phyloP scores from a whole-genome alignment of 1,139 yeast species.

The Candida sp. region DNA sequence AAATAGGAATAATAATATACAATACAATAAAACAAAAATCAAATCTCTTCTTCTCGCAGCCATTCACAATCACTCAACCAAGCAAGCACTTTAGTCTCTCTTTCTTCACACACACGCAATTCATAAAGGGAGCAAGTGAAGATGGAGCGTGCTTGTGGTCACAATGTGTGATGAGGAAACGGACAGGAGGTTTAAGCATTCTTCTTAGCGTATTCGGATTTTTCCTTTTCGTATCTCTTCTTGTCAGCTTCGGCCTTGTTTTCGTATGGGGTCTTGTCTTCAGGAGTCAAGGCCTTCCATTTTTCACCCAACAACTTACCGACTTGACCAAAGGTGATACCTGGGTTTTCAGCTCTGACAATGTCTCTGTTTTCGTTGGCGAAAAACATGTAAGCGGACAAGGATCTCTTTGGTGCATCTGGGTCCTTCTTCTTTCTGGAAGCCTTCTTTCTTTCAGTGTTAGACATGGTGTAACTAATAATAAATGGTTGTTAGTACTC shows the following conservation, averaged over 20 bases:
- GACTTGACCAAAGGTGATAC: conserved; percentile 90
- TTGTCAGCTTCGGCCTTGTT: conserved; percentile 94
- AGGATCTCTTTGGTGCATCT: conserved; percentile 98
- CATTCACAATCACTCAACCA: too few relatives aligned
- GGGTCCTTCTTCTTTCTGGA: conserved; percentile 78
- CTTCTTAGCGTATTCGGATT: conserved; percentile 82
- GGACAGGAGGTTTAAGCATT: conserved; percentile 16
- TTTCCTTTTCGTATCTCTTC: conserved; percentile 96
- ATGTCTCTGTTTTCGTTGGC: conserved; percentile 97
- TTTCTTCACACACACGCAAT: too few relatives aligned
- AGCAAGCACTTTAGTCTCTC: too few relatives aligned
- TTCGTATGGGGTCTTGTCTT: conserved; percentile 89
- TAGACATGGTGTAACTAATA: conserved; percentile 16
- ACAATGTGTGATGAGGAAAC: background rate
- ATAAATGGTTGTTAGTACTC: background rate
- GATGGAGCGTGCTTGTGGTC: too few relatives aligned
- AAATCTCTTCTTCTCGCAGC: background rate
- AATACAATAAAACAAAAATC: background rate
- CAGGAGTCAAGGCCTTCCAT: conserved; percentile 89
- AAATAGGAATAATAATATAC: background rate
- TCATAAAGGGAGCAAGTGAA: too few relatives aligned
- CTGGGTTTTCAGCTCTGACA: conserved; percentile 95
- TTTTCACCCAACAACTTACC: conserved; percentile 93
- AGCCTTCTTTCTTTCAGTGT: conserved; percentile 49
- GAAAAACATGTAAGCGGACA: conserved; percentile 98